phyloP scores from a whole-genome alignment of 495 filamentous ascomycete species.

The Penicillium canescens region DNA sequence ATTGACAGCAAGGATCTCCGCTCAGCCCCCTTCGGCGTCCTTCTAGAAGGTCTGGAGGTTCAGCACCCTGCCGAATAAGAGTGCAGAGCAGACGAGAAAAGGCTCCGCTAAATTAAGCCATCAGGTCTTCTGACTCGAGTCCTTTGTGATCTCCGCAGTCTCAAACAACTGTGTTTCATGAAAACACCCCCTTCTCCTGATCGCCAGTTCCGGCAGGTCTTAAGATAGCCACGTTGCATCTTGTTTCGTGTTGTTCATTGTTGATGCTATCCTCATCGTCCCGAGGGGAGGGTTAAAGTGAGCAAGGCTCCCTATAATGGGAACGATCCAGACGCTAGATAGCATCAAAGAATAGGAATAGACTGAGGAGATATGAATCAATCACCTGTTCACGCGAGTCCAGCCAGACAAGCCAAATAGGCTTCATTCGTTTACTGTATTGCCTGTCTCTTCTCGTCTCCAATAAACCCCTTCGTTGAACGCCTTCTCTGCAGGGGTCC shows the following conservation, averaged over 20 bases:
- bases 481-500: no score
- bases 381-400: no score
- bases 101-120: not conserved
- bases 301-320: not conserved
- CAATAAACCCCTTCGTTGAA: no score
- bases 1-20: constrained; percentile 16
- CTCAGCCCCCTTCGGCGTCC: not conserved
- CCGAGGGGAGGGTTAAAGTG: not conserved
- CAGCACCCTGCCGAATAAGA: not conserved
- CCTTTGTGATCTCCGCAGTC: constrained; percentile 5
- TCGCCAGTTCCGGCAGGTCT: constrained; percentile 4
- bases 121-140: constrained; percentile 13
- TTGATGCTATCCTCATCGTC: constrained; percentile 2
- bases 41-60: constrained; percentile 12
- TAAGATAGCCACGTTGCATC: constrained; percentile 14
- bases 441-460: no score
- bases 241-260: constrained; percentile 1
- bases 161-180: constrained; percentile 13
- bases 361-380: no score
- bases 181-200: not conserved
- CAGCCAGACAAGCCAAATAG: no score
- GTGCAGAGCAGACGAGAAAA: not conserved
- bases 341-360: no score
- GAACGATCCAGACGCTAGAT: no score
- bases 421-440: no score